A percentile compares a stretch with the other conserved stretches of the same genome.
Conservation (phyloP, 345 rosid genomes). For the Moricandia moricandioides region DNA sequence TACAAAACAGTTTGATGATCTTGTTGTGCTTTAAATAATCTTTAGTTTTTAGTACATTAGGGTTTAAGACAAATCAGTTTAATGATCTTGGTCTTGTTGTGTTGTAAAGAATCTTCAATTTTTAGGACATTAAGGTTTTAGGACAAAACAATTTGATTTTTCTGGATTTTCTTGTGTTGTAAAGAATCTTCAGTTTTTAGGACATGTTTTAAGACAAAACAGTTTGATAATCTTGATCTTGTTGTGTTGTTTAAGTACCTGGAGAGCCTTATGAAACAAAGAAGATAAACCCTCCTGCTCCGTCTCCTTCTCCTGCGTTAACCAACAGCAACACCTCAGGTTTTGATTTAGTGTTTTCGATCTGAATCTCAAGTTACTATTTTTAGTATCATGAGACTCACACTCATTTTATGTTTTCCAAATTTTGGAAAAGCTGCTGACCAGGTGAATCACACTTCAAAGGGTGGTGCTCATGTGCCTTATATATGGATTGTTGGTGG, state of each 20-base stretch:
- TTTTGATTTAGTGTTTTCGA: slow-evolving; percentile 18
- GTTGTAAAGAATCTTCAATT: neutral
- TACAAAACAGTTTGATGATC: neutral
- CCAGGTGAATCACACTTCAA: slow-evolving; percentile 45
- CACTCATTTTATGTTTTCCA: slow-evolving; percentile 2
- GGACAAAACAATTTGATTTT: neutral
- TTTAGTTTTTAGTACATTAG: neutral
- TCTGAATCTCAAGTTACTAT: slow-evolving; percentile 8
- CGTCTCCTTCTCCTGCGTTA: slow-evolving; percentile 60
- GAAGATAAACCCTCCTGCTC: slow-evolving; percentile 46
- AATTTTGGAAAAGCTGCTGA: slow-evolving; percentile 48
- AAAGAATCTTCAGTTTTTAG: neutral
- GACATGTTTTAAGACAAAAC: neutral
- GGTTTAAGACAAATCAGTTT: neutral
- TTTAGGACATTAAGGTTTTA: neutral
- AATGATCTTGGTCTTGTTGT: neutral
- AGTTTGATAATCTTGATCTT: neutral
- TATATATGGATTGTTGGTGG: slow-evolving; percentile 87
- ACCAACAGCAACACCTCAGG: slow-evolving; percentile 51
- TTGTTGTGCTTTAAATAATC: too few species aligned
- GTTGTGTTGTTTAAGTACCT: slow-evolving; percentile 54
- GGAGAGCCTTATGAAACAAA: slow-evolving; percentile 70
- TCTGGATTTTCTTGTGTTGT: neutral
- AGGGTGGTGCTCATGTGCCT: slow-evolving; percentile 44
- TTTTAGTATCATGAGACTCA: slow-evolving; percentile 20